A percentile compares a stretch with the other conserved stretches of the same genome.
Evolutionary conservation across 345 rosid species (phyloP).

Genomic region (Citrus maxima): DNA sequence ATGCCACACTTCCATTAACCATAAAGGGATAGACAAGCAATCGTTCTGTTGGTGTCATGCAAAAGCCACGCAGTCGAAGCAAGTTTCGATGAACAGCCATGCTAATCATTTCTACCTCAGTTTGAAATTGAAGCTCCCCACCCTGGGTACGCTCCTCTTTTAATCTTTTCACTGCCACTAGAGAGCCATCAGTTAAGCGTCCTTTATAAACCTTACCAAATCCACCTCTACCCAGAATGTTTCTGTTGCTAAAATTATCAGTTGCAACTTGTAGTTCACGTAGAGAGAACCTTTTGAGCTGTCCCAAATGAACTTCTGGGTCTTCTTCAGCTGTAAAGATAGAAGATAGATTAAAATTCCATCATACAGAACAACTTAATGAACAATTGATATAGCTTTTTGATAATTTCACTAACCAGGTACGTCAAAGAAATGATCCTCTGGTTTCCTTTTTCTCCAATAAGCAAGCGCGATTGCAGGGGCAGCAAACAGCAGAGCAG

Average conservation of each 20-base stretch:
- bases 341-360: slow-evolving; percentile 9
- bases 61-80: slow-evolving; percentile 85
- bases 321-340: slow-evolving; percentile 85
- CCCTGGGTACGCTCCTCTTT: slow-evolving; percentile 87
- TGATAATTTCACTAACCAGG: slow-evolving; percentile 58
- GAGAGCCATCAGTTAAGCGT: slow-evolving; percentile 67
- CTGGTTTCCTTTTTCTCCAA: slow-evolving; percentile 72
- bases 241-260: slow-evolving; percentile 66
- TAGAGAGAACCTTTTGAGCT: slow-evolving; percentile 78
- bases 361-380: not conserved
- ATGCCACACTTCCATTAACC: slow-evolving; percentile 94
- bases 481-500: slow-evolving; percentile 87
- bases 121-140: slow-evolving; percentile 90
- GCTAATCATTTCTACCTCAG: slow-evolving; percentile 92
- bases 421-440: slow-evolving; percentile 91
- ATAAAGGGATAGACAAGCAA: slow-evolving; percentile 86
- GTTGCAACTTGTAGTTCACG: slow-evolving; percentile 88
- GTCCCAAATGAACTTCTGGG: slow-evolving; percentile 92
- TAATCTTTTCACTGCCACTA: slow-evolving; percentile 85
- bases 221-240: slow-evolving; percentile 83
- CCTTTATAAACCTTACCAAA: slow-evolving; percentile 94
- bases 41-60: slow-evolving; percentile 95
- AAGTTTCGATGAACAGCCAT: slow-evolving; percentile 93
- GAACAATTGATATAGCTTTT: slow-evolving; percentile 6
- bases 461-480: slow-evolving; percentile 83